Evolutionary conservation across 2,329 filamentous ascomycete species (phyloP).

Genomic region (Pseudogymnoascus sp.): DNA sequence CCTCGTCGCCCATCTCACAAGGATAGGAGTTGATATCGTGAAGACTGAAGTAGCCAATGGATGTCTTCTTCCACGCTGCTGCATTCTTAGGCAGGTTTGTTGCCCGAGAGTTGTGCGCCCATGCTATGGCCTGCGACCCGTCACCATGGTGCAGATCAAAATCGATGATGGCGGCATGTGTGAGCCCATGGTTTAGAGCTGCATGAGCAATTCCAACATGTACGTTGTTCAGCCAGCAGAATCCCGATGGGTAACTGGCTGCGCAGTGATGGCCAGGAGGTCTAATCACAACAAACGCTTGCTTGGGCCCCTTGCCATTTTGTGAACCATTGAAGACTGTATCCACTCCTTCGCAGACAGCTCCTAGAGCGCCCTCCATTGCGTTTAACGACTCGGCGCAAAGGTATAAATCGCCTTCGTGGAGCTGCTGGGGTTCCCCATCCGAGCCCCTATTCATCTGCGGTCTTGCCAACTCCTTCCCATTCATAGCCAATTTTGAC

Average conservation of each 20-base stretch:
- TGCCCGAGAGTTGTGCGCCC: constrained; percentile 76
- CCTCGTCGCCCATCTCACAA: constrained; percentile 86
- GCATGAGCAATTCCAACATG: constrained; percentile 94
- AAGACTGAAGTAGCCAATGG: constrained; percentile 91
- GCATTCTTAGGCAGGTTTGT: constrained; percentile 60
- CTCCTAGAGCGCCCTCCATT: constrained; percentile 84
- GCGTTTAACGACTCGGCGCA: constrained; percentile 79
- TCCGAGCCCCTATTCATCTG: constrained; percentile 49
- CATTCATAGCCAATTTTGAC: constrained; percentile 65
- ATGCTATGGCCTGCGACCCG: constrained; percentile 90
- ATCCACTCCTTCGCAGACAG: constrained; percentile 89
- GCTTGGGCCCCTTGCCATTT: constrained; percentile 49
- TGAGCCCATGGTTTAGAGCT: constrained; percentile 73
- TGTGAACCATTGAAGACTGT: constrained; percentile 57
- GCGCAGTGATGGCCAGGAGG: constrained; percentile 96
- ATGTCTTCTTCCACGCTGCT: constrained; percentile 69
- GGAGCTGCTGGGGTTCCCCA: constrained; percentile 48
- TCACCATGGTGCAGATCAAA: constrained; percentile 90
- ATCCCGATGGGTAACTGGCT: constrained; percentile 79
- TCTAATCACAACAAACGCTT: constrained; percentile 86
- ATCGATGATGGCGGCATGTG: constrained; percentile 88
- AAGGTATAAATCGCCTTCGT: constrained; percentile 86
- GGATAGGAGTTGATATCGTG: constrained; percentile 99
- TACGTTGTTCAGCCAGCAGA: constrained; percentile 98
- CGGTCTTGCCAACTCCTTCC: constrained; percentile 69